These are phyloP conservation scores for Dactylorhiza incarnata DNA, from an alignment of 106 monocot genomes.

Conservation along the genomic window DNA sequence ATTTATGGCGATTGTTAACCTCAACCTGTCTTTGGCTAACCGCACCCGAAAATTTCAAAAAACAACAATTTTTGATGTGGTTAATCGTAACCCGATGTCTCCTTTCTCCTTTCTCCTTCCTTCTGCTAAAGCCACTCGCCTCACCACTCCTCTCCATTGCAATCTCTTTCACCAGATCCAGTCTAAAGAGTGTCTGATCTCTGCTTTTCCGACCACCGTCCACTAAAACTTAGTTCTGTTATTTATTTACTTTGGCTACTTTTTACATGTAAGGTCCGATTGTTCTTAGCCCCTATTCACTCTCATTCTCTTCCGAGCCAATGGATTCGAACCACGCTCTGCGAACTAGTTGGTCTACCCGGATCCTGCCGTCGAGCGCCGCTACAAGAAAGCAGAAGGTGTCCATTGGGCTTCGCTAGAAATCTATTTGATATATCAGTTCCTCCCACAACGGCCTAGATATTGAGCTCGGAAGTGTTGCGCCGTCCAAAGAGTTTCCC, in stretches of 20 bases:
- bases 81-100: no score
- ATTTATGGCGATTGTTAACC: no score
- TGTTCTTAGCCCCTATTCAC: no score
- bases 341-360: conserved; percentile 33
- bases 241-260: no score
- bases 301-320: background rate
- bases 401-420: conserved; percentile 41
- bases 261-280: background rate
- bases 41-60: no score
- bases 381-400: conserved; percentile 15
- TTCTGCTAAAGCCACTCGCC: no score
- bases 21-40: no score
- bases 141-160: background rate
- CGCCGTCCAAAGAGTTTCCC: conserved; percentile 22
- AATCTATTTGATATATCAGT: conserved; percentile 55
- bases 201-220: background rate
- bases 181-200: background rate
- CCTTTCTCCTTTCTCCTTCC: no score
- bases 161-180: background rate
- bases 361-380: conserved; percentile 9
- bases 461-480: conserved; percentile 32
- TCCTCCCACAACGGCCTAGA: conserved; percentile 52
- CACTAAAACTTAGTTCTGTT: conserved; percentile 14
- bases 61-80: no score
- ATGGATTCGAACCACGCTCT: conserved; percentile 21